Conservation (phyloP, 805 yeast species). For the Candida tallmaniae region DNA sequence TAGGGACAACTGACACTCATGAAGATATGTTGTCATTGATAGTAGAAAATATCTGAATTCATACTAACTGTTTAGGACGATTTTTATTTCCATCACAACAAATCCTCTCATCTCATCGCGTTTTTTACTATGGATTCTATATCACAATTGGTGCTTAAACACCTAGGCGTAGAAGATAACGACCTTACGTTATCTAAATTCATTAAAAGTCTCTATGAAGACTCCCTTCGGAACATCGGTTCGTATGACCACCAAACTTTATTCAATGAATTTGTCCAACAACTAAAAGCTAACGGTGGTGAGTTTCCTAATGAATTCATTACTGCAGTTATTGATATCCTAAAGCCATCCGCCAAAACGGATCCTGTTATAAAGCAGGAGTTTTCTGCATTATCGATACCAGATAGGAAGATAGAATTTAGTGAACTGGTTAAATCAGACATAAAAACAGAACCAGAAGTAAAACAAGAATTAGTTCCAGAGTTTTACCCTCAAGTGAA, state of each 20-base stretch:
- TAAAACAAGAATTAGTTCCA: background rate
- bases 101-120: conserved; percentile 10
- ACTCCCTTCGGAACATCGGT: conserved; percentile 1
- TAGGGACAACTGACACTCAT: conserved; percentile 15
- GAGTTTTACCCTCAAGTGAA: background rate
- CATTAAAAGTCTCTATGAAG: conserved; percentile 7
- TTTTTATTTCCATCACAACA: no score
- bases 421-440: conserved; percentile 8
- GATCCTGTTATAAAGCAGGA: conserved; percentile 6
- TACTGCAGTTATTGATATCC: conserved; percentile 15
- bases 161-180: conserved; percentile 10
- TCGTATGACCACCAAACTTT: conserved; percentile 4
- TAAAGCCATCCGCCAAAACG: conserved; percentile 2
- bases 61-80: conserved; percentile 4
- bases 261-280: conserved; percentile 7
- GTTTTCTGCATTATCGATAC: conserved; percentile 11
- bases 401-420: conserved; percentile 13
- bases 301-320: conserved; percentile 34
- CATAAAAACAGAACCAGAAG: conserved; percentile 1
- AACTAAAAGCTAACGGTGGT: conserved; percentile 35
- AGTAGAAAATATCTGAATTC: conserved; percentile 12
- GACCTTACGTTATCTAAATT: conserved; percentile 8
- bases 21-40: conserved; percentile 13
- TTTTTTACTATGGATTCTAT: conserved; percentile 4
- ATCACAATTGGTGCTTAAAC: conserved; percentile 1